Evolutionary conservation across 495 filamentous ascomycete genomes (phyloP).

Genomic region (Echria macrotheca): DNA sequence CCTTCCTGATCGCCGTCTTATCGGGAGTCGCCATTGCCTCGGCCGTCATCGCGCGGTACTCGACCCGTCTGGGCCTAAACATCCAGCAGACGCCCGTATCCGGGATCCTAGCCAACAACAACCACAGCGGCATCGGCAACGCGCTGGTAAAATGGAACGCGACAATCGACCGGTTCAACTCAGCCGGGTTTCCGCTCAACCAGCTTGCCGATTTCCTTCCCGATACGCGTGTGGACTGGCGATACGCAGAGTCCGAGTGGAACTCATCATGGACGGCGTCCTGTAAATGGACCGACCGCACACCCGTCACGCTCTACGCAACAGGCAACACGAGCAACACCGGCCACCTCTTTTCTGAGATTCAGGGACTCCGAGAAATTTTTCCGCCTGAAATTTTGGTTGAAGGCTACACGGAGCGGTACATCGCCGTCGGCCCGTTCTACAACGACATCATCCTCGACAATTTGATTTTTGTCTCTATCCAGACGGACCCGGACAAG

Average conservation of each 20-base stretch:
- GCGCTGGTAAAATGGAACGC: constrained; percentile 10
- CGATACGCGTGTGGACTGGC: background rate
- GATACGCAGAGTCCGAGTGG: constrained; percentile 2
- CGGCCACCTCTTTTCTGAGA: background rate
- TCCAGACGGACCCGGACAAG: constrained; percentile 1
- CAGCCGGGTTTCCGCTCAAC: constrained; percentile 1
- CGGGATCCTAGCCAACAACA: background rate
- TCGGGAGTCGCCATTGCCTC: constrained; percentile 2
- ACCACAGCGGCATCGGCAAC: constrained; percentile 3
- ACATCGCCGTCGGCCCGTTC: background rate
- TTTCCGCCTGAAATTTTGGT: background rate
- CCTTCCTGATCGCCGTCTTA: background rate
- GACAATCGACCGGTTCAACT: constrained; percentile 7
- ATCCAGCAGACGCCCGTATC: background rate
- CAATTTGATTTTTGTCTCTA: background rate
- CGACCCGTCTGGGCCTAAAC: background rate
- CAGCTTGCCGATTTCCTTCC: constrained; percentile 8
- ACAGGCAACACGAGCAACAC: background rate
- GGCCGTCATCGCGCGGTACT: constrained; percentile 2
- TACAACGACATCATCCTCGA: background rate
- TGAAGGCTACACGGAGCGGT: background rate
- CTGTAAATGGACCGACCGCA: background rate
- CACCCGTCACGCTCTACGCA: background rate
- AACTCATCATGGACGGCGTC: constrained; percentile 4
- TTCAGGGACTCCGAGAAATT: background rate